These are phyloP conservation scores for Chaetomidium leptoderma DNA, from an alignment of 495 filamentous ascomycete species.

Conservation along the genomic window DNA sequence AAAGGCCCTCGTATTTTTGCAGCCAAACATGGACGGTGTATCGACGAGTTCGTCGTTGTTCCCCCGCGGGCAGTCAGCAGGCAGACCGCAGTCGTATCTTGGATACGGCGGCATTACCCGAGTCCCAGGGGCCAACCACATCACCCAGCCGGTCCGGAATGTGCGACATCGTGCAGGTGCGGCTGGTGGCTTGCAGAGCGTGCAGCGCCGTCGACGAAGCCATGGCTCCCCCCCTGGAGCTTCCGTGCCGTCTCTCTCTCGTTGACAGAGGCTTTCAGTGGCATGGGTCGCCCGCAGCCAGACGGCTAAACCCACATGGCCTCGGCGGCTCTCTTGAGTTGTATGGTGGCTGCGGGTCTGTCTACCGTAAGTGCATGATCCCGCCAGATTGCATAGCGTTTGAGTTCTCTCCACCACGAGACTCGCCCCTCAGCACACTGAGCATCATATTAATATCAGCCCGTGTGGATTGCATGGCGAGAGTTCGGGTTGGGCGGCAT, in stretches of 20 bases:
- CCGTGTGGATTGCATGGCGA: conserved; percentile 27
- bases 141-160: conserved; percentile 13
- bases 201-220: conserved; percentile 10
- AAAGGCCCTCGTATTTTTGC: too few relatives aligned
- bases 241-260: not conserved
- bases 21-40: not conserved
- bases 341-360: conserved; percentile 11
- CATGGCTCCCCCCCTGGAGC: not conserved
- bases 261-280: not conserved
- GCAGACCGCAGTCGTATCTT: not conserved
- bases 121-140: conserved; percentile 17
- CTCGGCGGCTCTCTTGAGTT: not conserved
- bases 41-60: not conserved
- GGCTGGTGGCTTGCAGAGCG: conserved; percentile 5
- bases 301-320: not conserved
- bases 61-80: not conserved
- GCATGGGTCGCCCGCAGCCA: not conserved
- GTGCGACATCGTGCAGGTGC: conserved; percentile 22
- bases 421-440: conserved; percentile 14
- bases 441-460: conserved; percentile 32
- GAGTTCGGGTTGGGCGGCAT: conserved; percentile 13
- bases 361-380: conserved; percentile 18
- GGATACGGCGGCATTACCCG: conserved; percentile 5
- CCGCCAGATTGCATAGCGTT: conserved; percentile 12
- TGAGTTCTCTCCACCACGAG: conserved; percentile 8